Percentiles rank a stretch among this genome's conserved stretches.
These are phyloP conservation scores for Penicillium sp. DNA, from an alignment of 2,329 filamentous ascomycete genomes.

Conservation along the genomic window DNA sequence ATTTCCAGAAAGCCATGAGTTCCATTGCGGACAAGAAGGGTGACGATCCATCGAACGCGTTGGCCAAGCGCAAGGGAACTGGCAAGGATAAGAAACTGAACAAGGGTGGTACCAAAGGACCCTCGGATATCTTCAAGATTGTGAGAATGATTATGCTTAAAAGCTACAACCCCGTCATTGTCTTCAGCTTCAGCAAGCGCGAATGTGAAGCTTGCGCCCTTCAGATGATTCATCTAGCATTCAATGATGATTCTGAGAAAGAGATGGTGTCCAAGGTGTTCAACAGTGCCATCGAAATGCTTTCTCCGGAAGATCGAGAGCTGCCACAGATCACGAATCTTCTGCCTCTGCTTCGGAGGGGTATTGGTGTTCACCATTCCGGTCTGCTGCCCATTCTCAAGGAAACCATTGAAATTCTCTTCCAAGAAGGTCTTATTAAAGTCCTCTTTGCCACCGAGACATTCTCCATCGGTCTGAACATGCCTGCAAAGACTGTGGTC, in stretches of 20 bases:
- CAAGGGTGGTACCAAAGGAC: conserved; percentile 71
- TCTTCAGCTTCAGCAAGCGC: conserved; percentile 98
- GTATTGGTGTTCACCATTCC: conserved; percentile 96
- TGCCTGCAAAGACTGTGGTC: conserved; percentile 99
- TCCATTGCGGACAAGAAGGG: conserved; percentile 85
- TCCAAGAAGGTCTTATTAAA: conserved; percentile 97
- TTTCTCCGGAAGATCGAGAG: conserved; percentile 86
- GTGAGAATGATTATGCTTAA: conserved; percentile 98
- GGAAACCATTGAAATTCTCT: conserved; percentile 97
- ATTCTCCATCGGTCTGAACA: conserved; percentile 97
- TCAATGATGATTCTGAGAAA: conserved; percentile 96
- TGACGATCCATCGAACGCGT: conserved; percentile 73
- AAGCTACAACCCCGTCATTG: conserved; percentile 95
- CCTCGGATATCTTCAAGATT: conserved; percentile 92
- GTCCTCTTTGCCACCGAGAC: conserved; percentile 97
- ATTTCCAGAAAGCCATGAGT: conserved; percentile 95
- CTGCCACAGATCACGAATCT: conserved; percentile 90
- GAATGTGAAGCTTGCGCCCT: conserved; percentile 91
- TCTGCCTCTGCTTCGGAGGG: conserved; percentile 79
- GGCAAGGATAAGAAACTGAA: conserved; percentile 90
- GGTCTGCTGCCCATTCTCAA: conserved; percentile 93
- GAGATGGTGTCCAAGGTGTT: conserved; percentile 93
- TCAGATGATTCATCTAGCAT: conserved; percentile 78
- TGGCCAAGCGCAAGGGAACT: conserved; percentile 77
- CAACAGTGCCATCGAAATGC: conserved; percentile 82